phyloP scores from a whole-genome alignment of 163 green algal species.

The Prototheca cutis region DNA sequence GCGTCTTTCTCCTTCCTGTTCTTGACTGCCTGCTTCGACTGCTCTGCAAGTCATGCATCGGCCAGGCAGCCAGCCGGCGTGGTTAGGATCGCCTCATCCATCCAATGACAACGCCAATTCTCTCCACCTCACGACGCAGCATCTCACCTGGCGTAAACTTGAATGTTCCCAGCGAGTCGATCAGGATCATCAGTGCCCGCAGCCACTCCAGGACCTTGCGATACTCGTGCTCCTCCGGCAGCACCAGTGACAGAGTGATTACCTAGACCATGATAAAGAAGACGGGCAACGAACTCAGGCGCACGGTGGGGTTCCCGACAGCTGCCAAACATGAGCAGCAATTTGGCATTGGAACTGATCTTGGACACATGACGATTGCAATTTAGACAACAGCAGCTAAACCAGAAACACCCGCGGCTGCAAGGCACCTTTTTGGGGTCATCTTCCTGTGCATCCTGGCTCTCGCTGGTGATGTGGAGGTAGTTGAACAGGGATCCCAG shows the following conservation, averaged over 20 bases:
- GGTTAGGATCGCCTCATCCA: too few relatives aligned
- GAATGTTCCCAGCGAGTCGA: conserved; percentile 19
- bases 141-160: conserved; percentile 13
- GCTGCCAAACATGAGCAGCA: too few relatives aligned
- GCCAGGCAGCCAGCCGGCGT: too few relatives aligned
- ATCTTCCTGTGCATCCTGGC: too few relatives aligned
- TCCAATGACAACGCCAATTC: background rate
- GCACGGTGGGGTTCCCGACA: too few relatives aligned
- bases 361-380: too few relatives aligned
- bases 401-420: background rate
- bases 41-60: too few relatives aligned
- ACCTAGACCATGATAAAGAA: too few relatives aligned
- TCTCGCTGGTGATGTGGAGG: conserved; percentile 41
- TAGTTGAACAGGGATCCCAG: conserved; percentile 30
- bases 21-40: conserved; percentile 14
- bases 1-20: conserved; percentile 3
- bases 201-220: conserved; percentile 8
- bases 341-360: too few relatives aligned
- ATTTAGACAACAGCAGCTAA: background rate
- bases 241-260: conserved; percentile 8
- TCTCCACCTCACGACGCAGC: too few relatives aligned
- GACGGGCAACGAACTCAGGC: too few relatives aligned
- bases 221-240: conserved; percentile 7
- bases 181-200: background rate
- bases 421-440: too few relatives aligned